A percentile compares a stretch with the other conserved stretches of the same genome.
Evolutionary conservation across 2,329 filamentous ascomycete genomes (phyloP).

Genomic region (Pyrenochaeta sp.): DNA sequence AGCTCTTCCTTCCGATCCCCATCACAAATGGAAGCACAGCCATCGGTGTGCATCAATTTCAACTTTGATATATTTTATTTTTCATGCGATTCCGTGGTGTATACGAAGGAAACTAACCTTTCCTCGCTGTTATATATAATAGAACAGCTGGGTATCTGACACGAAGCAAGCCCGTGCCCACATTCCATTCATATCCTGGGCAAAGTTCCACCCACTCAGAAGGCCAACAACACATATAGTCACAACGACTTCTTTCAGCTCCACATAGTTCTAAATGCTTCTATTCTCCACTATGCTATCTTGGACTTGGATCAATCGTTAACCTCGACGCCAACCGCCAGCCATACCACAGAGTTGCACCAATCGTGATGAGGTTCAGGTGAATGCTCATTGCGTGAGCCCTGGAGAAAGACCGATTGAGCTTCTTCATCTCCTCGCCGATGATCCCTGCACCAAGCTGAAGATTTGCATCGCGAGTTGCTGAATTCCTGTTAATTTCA

Average conservation of each 20-base stretch:
- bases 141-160: background rate
- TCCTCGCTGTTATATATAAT: no score
- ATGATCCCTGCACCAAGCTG: background rate
- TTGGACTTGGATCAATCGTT: slow-evolving; percentile 7
- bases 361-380: slow-evolving; percentile 52
- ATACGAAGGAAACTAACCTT: no score
- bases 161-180: background rate
- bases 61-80: background rate
- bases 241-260: no score
- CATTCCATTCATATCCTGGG: background rate
- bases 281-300: background rate
- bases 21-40: background rate
- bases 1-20: background rate
- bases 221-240: no score
- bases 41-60: background rate
- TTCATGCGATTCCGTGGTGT: background rate
- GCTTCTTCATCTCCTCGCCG: slow-evolving; percentile 25
- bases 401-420: slow-evolving; percentile 47
- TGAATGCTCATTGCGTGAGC: slow-evolving; percentile 56
- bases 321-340: slow-evolving; percentile 30
- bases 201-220: no score
- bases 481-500: slow-evolving; percentile 8
- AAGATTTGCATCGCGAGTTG: slow-evolving; percentile 23
- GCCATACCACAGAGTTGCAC: slow-evolving; percentile 40
- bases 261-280: no score